Evolutionary conservation across 768 basidiomycete genomes (phyloP).

Genomic region (Clavaria fumosa): DNA sequence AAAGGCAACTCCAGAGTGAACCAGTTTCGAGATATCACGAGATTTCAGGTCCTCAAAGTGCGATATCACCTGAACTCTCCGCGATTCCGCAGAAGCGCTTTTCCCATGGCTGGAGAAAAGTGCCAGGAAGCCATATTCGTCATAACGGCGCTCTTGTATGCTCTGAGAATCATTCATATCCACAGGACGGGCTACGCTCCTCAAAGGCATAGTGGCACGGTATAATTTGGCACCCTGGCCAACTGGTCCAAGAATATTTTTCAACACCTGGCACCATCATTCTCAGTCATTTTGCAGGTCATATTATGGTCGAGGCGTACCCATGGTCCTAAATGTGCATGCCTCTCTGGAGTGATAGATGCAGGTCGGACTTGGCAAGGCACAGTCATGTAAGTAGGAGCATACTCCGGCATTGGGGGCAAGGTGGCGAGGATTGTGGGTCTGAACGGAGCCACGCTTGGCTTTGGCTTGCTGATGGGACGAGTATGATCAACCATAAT

Average conservation of each 20-base stretch:
- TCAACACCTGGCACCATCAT: slow-evolving; percentile 11
- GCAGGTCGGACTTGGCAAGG: slow-evolving; percentile 28
- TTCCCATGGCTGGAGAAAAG: slow-evolving; percentile 22
- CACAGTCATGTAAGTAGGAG: slow-evolving; percentile 38
- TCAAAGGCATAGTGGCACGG: neutral
- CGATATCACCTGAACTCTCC: too few relatives aligned
- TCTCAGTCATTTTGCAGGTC: slow-evolving; percentile 1
- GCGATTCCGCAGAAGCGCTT: too few relatives aligned
- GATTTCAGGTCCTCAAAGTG: slow-evolving; percentile 35
- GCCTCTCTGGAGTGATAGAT: slow-evolving; percentile 34
- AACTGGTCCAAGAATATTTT: slow-evolving; percentile 15
- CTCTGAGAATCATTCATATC: slow-evolving; percentile 2
- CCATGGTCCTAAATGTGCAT: slow-evolving; percentile 36
- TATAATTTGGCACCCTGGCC: slow-evolving; percentile 6
- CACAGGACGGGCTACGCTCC: neutral
- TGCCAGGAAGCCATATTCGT: slow-evolving; percentile 43
- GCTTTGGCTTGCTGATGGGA: slow-evolving; percentile 22
- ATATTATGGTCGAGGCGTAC: slow-evolving; percentile 20
- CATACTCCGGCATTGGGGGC: slow-evolving; percentile 23
- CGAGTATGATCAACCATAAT: slow-evolving; percentile 32
- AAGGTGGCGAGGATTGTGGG: slow-evolving; percentile 20
- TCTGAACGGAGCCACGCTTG: slow-evolving; percentile 20
- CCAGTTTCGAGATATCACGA: slow-evolving; percentile 28
- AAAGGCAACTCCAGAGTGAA: slow-evolving; percentile 33
- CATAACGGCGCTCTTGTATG: slow-evolving; percentile 14